phyloP scores from a whole-genome alignment of 2,329 filamentous ascomycete species.

The Sphaceloma murrayae region DNA sequence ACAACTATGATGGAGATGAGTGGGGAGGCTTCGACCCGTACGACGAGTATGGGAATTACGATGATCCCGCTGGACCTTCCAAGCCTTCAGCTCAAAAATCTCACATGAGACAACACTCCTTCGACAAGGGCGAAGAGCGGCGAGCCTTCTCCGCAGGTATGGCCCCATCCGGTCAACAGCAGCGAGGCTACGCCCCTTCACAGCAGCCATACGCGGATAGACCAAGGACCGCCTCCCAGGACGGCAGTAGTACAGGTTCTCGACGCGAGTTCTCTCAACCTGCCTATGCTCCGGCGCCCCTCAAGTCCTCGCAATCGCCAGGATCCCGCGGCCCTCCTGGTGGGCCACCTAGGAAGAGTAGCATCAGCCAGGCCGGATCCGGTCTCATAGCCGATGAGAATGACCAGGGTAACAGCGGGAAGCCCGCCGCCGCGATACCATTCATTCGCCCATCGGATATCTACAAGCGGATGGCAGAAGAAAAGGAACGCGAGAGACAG shows the following conservation, averaged over 20 bases:
- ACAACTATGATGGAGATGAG: slow-evolving; percentile 85
- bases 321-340: slow-evolving; percentile 30
- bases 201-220: slow-evolving; percentile 8
- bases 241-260: slow-evolving; percentile 1
- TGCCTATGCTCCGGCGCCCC: slow-evolving; percentile 40
- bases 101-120: slow-evolving; percentile 40
- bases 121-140: slow-evolving; percentile 46
- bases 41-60: slow-evolving; percentile 45
- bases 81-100: no score
- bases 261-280: slow-evolving; percentile 45
- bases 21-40: slow-evolving; percentile 64
- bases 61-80: slow-evolving; percentile 35
- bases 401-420: not conserved
- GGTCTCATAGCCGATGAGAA: slow-evolving; percentile 1
- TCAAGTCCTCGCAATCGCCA: slow-evolving; percentile 25
- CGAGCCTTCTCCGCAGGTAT: slow-evolving; percentile 34
- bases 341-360: slow-evolving; percentile 52
- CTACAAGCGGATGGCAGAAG: slow-evolving; percentile 62
- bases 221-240: not conserved
- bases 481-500: slow-evolving; percentile 47
- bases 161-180: slow-evolving; percentile 4
- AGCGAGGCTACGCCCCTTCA: not conserved
- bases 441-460: slow-evolving; percentile 69
- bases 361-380: slow-evolving; percentile 39
- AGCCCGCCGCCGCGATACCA: slow-evolving; percentile 37